phyloP scores from a whole-genome alignment of 2,329 filamentous ascomycete species.

The Aspergillus bombycis region DNA sequence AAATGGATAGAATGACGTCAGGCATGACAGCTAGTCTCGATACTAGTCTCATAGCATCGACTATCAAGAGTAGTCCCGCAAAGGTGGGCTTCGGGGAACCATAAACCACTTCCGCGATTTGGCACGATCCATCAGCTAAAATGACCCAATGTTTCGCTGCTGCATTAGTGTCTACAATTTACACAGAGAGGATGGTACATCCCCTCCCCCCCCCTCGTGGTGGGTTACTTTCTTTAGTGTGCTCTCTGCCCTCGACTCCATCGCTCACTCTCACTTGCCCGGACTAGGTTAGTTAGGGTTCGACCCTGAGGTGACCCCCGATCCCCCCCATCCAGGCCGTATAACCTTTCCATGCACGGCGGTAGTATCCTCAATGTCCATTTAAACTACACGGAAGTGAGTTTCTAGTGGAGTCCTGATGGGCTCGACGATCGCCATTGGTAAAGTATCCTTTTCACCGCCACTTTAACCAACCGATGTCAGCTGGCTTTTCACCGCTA shows the following conservation, averaged over 20 bases:
- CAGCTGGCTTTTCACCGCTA: conserved; percentile 2
- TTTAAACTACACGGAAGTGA: background rate
- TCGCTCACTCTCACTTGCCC: no score
- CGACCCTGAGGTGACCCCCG: background rate
- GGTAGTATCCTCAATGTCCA: background rate
- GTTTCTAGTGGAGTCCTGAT: background rate
- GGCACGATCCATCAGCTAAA: conserved; percentile 1
- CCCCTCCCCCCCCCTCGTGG: background rate
- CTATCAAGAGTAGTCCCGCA: background rate
- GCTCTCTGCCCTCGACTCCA: no score
- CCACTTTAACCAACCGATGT: background rate
- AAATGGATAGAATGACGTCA: background rate
- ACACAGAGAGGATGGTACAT: background rate
- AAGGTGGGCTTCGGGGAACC: background rate
- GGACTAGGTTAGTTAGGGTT: background rate
- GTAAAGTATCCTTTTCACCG: background rate
- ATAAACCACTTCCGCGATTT: conserved; percentile 1
- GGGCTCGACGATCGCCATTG: background rate
- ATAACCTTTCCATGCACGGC: background rate
- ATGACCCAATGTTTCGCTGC: background rate
- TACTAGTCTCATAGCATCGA: background rate
- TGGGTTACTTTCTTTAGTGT: background rate
- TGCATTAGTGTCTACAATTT: background rate
- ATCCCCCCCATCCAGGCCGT: background rate
- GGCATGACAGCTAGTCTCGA: background rate